Evolutionary conservation across 305 asterid species (phyloP).

Genomic region (Solanum aculeatissimum): DNA sequence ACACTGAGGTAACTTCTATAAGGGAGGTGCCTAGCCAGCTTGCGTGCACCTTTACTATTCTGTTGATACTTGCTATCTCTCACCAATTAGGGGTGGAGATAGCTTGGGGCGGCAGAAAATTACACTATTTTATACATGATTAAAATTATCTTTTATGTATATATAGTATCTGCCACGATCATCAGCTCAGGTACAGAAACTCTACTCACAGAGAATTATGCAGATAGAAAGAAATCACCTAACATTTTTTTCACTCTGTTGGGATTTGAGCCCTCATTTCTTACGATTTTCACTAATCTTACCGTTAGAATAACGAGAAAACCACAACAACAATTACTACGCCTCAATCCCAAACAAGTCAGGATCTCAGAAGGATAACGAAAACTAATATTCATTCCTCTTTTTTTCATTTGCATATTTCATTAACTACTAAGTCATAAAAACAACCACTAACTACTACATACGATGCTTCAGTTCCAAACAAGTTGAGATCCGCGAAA

Average conservation of each 20-base stretch:
- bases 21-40: neutral
- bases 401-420: neutral
- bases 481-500: neutral
- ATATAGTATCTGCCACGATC: no score
- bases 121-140: no score
- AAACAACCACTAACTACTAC: neutral
- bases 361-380: neutral
- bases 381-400: neutral
- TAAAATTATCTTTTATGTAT: no score
- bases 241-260: neutral
- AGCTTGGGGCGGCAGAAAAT: no score
- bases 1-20: neutral
- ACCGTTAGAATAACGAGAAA: neutral
- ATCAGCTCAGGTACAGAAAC: no score
- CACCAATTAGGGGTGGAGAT: no score
- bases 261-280: neutral
- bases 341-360: neutral
- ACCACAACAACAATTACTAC: neutral
- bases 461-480: neutral
- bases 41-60: neutral
- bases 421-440: neutral
- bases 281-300: neutral
- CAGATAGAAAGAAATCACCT: neutral
- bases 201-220: neutral
- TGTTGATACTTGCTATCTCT: neutral